Evolutionary conservation across 2,329 filamentous ascomycete genomes (phyloP).

Genomic region (Whalleya microplaca): DNA sequence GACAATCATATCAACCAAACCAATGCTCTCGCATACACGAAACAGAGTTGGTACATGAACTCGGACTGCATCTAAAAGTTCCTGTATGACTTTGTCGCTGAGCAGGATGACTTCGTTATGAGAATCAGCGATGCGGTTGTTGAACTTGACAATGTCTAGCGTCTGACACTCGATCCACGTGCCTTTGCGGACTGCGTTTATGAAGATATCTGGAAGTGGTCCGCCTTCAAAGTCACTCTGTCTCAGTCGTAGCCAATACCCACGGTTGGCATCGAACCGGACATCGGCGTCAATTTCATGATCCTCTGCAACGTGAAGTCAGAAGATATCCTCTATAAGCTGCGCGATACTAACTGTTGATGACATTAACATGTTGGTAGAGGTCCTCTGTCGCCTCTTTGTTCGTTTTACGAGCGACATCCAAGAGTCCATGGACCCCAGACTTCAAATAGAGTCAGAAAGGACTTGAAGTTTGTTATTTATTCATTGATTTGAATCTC

Average conservation of each 20-base stretch:
- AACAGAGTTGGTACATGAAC: slow-evolving; percentile 75
- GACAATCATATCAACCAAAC: slow-evolving; percentile 82
- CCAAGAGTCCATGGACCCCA: slow-evolving; percentile 81
- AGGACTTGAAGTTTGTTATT: neutral
- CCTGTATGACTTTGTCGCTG: slow-evolving; percentile 76
- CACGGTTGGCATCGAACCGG: slow-evolving; percentile 75
- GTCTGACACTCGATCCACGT: slow-evolving; percentile 88
- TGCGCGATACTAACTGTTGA: slow-evolving; percentile 59
- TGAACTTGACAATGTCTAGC: slow-evolving; percentile 79
- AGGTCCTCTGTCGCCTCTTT: slow-evolving; percentile 85
- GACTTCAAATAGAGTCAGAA: slow-evolving; percentile 50
- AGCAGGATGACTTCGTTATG: slow-evolving; percentile 83
- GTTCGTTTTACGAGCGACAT: slow-evolving; percentile 86
- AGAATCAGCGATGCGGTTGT: slow-evolving; percentile 74
- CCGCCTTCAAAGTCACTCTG: slow-evolving; percentile 64
- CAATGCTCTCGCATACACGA: slow-evolving; percentile 82
- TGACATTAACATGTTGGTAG: slow-evolving; percentile 67
- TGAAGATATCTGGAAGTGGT: slow-evolving; percentile 68
- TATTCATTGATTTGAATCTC: slow-evolving; percentile 4
- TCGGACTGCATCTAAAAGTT: slow-evolving; percentile 73
- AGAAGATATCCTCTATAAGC: neutral
- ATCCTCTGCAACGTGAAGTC: slow-evolving; percentile 45
- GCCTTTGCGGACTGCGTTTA: slow-evolving; percentile 76
- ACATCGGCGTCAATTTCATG: slow-evolving; percentile 66
- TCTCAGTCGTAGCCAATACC: slow-evolving; percentile 76